These are phyloP conservation scores for Claviceps sp. DNA, from an alignment of 2,329 filamentous ascomycete species.

Conservation along the genomic window DNA sequence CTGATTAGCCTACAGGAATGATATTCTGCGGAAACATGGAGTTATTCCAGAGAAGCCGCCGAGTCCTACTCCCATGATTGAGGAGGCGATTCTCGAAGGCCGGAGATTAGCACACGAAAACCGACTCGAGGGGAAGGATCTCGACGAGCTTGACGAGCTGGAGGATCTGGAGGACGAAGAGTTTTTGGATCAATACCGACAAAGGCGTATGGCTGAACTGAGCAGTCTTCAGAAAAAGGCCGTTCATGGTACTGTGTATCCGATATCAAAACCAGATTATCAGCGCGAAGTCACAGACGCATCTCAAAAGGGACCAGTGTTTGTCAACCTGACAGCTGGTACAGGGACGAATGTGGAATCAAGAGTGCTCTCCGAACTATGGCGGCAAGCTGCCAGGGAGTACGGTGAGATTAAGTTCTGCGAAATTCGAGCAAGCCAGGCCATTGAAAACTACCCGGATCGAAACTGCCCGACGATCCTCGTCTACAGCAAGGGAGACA, in stretches of 20 bases:
- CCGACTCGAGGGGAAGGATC: slow-evolving; percentile 80
- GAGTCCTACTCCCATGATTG: slow-evolving; percentile 87
- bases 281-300: slow-evolving; percentile 82
- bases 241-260: slow-evolving; percentile 82
- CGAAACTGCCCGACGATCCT: slow-evolving; percentile 88
- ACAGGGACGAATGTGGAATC: slow-evolving; percentile 75
- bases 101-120: slow-evolving; percentile 80
- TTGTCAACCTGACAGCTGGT: slow-evolving; percentile 74
- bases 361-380: slow-evolving; percentile 68
- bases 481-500: slow-evolving; percentile 85
- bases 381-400: slow-evolving; percentile 68
- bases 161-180: slow-evolving; percentile 93
- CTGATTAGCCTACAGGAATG: slow-evolving; percentile 56
- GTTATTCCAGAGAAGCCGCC: slow-evolving; percentile 96
- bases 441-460: slow-evolving; percentile 94
- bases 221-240: slow-evolving; percentile 61
- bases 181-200: slow-evolving; percentile 76
- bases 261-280: slow-evolving; percentile 89
- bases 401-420: slow-evolving; percentile 97
- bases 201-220: slow-evolving; percentile 78
- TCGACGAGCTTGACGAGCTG: slow-evolving; percentile 85
- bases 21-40: slow-evolving; percentile 92
- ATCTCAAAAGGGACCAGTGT: slow-evolving; percentile 52
- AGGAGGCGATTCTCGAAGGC: slow-evolving; percentile 82
- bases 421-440: slow-evolving; percentile 81